phyloP scores from a whole-genome alignment of 2,329 filamentous ascomycete species.

The Pseudogymnoascus pannorum region DNA sequence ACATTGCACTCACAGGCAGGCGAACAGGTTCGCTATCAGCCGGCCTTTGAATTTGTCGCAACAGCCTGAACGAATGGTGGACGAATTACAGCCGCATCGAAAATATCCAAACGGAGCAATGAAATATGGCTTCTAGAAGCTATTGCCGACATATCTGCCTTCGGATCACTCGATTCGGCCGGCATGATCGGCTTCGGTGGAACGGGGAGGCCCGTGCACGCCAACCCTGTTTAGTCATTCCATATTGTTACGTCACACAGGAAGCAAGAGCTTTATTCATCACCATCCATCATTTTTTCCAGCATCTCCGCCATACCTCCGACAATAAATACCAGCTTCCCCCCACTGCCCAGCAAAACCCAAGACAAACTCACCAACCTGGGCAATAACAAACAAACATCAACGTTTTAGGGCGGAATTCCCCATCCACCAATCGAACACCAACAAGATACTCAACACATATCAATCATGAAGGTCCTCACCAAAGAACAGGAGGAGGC shows the following conservation, averaged over 20 bases:
- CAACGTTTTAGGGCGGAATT: background rate
- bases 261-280: background rate
- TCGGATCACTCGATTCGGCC: background rate
- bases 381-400: background rate
- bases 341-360: background rate
- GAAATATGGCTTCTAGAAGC: background rate
- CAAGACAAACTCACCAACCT: slow-evolving; percentile 4
- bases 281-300: background rate
- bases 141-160: background rate
- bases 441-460: background rate
- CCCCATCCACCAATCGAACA: background rate
- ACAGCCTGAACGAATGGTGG: background rate
- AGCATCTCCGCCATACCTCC: background rate
- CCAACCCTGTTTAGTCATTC: background rate
- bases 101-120: background rate
- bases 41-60: background rate
- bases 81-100: background rate
- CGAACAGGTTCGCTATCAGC: background rate
- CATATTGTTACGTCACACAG: background rate
- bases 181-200: background rate
- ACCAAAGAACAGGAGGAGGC: slow-evolving; percentile 85
- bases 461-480: slow-evolving; percentile 74
- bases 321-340: background rate
- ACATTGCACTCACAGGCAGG: background rate
- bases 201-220: background rate